phyloP scores from a whole-genome alignment of 2,329 filamentous ascomycete species.

The Fragosphaeria purpurea region DNA sequence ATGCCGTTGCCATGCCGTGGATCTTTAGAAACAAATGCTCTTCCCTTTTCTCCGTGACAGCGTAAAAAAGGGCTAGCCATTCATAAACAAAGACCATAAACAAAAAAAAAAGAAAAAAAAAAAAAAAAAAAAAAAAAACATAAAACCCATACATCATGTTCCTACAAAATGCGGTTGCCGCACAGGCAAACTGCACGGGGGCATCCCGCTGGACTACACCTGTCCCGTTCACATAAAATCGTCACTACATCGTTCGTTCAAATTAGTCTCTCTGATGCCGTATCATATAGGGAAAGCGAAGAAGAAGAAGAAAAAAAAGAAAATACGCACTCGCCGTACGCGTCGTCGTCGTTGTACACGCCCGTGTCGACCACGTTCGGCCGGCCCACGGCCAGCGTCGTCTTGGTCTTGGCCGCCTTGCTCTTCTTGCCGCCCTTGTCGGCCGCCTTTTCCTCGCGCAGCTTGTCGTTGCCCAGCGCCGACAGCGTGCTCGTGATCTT shows the following conservation, averaged over 20 bases:
- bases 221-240: slow-evolving; percentile 57
- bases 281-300: background rate
- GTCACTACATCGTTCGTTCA: slow-evolving; percentile 34
- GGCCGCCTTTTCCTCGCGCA: slow-evolving; percentile 93
- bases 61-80: too few relatives aligned
- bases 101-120: background rate
- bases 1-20: too few relatives aligned
- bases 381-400: slow-evolving; percentile 60
- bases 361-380: slow-evolving; percentile 58
- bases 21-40: too few relatives aligned
- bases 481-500: slow-evolving; percentile 83
- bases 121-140: background rate
- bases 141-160: slow-evolving; percentile 2
- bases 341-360: slow-evolving; percentile 59
- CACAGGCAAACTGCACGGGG: background rate
- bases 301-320: background rate
- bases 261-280: background rate
- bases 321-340: slow-evolving; percentile 67
- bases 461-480: slow-evolving; percentile 91
- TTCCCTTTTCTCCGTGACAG: background rate
- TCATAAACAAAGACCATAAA: background rate
- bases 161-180: background rate
- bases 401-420: slow-evolving; percentile 95
- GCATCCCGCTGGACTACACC: background rate
- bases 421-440: slow-evolving; percentile 95